phyloP scores from a whole-genome alignment of 176 grass and related monocot species.

The Zoysia japonica region DNA sequence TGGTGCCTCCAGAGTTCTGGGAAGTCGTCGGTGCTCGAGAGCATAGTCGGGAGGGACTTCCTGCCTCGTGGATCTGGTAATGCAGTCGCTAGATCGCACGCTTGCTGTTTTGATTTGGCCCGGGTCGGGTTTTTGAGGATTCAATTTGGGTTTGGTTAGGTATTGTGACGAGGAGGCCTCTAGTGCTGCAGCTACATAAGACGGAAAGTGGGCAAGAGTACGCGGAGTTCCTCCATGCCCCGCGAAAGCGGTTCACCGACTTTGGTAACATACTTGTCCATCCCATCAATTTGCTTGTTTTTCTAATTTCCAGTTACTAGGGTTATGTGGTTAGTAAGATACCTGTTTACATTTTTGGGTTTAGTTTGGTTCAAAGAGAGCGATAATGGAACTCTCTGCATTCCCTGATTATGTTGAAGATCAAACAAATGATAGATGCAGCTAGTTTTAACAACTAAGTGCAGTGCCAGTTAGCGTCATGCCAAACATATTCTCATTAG shows the following conservation, averaged over 20 bases:
- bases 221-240: conserved; percentile 89
- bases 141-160: conserved; percentile 49
- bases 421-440: too few relatives aligned
- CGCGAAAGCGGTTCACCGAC: conserved; percentile 75
- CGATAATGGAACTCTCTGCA: not conserved
- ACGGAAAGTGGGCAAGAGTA: conserved; percentile 80
- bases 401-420: not conserved
- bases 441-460: too few relatives aligned
- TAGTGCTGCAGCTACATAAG: conserved; percentile 98
- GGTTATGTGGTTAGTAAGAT: not conserved
- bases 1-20: conserved; percentile 78
- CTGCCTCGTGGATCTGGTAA: conserved; percentile 99
- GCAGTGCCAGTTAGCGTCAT: not conserved
- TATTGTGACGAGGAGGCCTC: conserved; percentile 94
- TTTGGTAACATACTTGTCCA: conserved; percentile 56
- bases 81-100: conserved; percentile 25
- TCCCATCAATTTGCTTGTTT: conserved; percentile 7
- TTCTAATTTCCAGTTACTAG: conserved; percentile 1
- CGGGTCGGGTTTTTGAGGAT: not conserved
- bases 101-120: conserved; percentile 33
- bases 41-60: conserved; percentile 99
- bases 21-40: conserved; percentile 99
- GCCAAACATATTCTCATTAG: not conserved
- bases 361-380: too few relatives aligned
- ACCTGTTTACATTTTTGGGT: not conserved